Evolutionary conservation across 2,329 filamentous ascomycete species (phyloP).

Genomic region (Xylariales sp.): DNA sequence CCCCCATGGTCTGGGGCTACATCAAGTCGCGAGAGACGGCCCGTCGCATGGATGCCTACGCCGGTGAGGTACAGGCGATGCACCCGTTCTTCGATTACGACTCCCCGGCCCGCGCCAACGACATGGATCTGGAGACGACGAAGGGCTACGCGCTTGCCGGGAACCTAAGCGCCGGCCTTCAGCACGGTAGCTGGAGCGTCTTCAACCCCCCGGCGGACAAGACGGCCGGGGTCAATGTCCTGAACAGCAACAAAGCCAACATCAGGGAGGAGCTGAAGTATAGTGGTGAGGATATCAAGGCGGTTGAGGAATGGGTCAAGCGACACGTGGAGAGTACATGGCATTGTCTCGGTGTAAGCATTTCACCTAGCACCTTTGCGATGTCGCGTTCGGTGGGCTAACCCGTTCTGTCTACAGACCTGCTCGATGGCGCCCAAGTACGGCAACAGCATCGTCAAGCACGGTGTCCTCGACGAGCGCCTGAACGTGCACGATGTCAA

Average conservation of each 20-base stretch:
- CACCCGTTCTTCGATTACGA: conserved; percentile 80
- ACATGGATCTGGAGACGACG: conserved; percentile 80
- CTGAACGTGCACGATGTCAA: conserved; percentile 82
- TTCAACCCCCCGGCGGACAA: conserved; percentile 66
- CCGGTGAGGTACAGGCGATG: conserved; percentile 75
- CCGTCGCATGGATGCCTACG: conserved; percentile 80
- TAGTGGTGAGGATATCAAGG: conserved; percentile 69
- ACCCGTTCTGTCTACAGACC: conserved; percentile 55
- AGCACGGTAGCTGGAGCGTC: conserved; percentile 78
- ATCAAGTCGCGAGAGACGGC: conserved; percentile 86
- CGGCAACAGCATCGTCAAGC: conserved; percentile 83
- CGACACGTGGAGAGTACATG: conserved; percentile 81
- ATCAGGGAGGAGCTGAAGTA: conserved; percentile 75
- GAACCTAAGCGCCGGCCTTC: conserved; percentile 76
- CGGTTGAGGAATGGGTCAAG: conserved; percentile 76
- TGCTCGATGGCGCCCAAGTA: conserved; percentile 82
- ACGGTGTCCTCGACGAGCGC: conserved; percentile 80
- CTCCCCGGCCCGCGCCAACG: conserved; percentile 74
- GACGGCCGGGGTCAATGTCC: conserved; percentile 56
- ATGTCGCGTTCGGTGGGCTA: neutral
- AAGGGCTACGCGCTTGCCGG: conserved; percentile 80
- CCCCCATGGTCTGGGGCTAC: conserved; percentile 85
- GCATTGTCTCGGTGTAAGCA: conserved; percentile 68
- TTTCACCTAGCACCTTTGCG: neutral
- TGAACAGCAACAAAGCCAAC: conserved; percentile 74